Evolutionary conservation across 208 protist species (phyloP).

Genomic region (Wallacemonas sp.): DNA sequence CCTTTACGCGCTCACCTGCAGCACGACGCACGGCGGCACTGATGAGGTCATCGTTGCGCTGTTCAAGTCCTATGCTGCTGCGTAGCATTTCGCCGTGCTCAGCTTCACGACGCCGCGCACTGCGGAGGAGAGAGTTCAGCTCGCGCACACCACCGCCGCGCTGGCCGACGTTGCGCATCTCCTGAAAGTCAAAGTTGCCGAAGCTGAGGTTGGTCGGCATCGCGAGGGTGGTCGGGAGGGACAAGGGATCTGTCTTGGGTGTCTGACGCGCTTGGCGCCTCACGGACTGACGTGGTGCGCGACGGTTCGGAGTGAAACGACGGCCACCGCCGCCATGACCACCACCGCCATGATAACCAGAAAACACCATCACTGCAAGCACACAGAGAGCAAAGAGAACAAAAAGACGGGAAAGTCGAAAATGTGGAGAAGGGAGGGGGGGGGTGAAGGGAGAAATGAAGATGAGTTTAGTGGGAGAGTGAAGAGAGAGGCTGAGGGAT

Average conservation of each 20-base stretch:
- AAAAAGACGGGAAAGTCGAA: not conserved
- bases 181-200: slow-evolving; percentile 82
- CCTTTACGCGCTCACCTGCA: slow-evolving; percentile 65
- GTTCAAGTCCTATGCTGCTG: slow-evolving; percentile 33
- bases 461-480: not conserved
- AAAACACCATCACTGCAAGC: not conserved
- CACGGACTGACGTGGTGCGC: too few relatives aligned
- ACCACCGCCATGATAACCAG: slow-evolving; percentile 1
- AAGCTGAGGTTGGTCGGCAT: slow-evolving; percentile 73
- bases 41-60: slow-evolving; percentile 62
- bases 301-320: not conserved
- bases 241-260: slow-evolving; percentile 7
- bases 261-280: too few relatives aligned
- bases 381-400: not conserved
- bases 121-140: slow-evolving; percentile 52
- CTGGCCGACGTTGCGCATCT: slow-evolving; percentile 61
- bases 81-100: slow-evolving; percentile 46
- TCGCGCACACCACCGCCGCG: slow-evolving; percentile 80
- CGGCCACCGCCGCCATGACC: not conserved
- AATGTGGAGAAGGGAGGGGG: not conserved
- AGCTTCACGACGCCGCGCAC: slow-evolving; percentile 37
- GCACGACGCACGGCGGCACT: slow-evolving; percentile 58
- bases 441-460: not conserved
- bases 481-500: not conserved
- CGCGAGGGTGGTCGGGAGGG: slow-evolving; percentile 24